Base-by-base conservation (phyloP, 2,329 filamentous ascomycete species). In the Immersiporthe knoxdaviesiana region DNA sequence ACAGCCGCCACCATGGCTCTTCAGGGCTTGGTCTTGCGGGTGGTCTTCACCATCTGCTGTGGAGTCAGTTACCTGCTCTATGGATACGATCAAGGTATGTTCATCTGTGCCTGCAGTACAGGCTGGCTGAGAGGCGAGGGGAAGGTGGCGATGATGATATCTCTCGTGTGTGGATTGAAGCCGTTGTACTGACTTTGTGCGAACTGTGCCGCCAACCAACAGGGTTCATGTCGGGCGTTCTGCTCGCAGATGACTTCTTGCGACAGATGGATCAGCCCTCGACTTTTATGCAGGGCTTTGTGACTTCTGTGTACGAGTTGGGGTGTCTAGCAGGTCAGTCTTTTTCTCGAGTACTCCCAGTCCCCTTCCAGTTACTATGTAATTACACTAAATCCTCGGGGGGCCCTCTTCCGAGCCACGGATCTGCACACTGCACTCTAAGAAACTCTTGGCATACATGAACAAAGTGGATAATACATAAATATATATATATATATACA, bases 201-300 rank as follows among this genome's bases (percentile, higher is more conserved):
- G 35, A 35, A 4, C 35, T 35, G 35, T 35, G 35, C 35, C 35
- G 8, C 35, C 35, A 35, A 35, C 8, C 61, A 63, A 44, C 41
- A 63, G 61, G 61, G 30, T 66, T 66, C 56, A 66, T 66, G 65
- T 58, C 50, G 21, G 65, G 65, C 2, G 65, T 66, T n/a, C 54
- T 66, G 18, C 52, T 66, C 37, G 52, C 65, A 18, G 24, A 47
- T 24, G 65, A 66, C 41, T 66, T 41, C 7, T 52, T 66, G 11
- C 50, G 10, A 11, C 65, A 66, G 65, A 66, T 66, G 65, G 47
- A 32, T 18, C 21, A 66, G 39, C 65, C 65, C 3, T 32, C 65
- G 41, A 66, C 65, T 3, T 66, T 66, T 35, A 66, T 66, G 65
- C 65, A 66, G 18, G 65, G 65, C 41, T 66, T 66, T 18, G 39